Base-by-base conservation (phyloP, 2,329 filamentous ascomycete genomes). In the Ophiostoma fasciatum region DNA sequence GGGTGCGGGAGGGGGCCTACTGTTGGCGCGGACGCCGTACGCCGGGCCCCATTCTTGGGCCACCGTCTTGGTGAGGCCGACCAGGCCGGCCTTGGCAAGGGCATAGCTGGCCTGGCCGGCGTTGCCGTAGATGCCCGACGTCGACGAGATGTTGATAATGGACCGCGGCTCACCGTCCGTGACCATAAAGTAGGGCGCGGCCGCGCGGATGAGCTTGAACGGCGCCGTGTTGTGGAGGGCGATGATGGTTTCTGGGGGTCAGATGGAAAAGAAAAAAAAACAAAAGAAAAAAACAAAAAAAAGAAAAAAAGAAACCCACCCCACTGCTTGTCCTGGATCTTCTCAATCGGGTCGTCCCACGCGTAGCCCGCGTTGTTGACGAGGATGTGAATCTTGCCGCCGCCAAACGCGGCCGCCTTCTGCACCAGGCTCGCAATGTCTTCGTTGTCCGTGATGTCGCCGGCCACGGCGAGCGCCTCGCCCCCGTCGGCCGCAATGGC, bases 91-190 rank as follows among this genome's bases (percentile, higher is more conserved):
- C 36, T 48, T 48, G 21, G 39, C 40, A 0, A 44, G 31, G 11
- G 37, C 35, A 36, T 48, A 48, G 12, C 49, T 50, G 1, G 47
- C 45, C 25, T 45, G 46, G 22, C 44, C 44, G 3, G 49, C 45
- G 31, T 46, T 51, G 9, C 54, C 59, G 23, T 42, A 47, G 15
- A 36, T 31, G 30, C 40, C 42, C 7, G 38, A 38, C 29, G 60
- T 53, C 40, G 54, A 59, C 7, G 56, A 45, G 17, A 56, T 53
- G 47, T 59, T 63, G 32, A 66, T 61, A 33, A 66, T 61, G 43
- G 59, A 60, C 1, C 60, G 1, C 51, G 49, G 9, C 47, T 13
- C 14, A 10, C 21, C 21, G 21, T 22, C 21, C 21, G 6, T 22
- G 21, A 22, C 21, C 21, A 22, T 22, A 10, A 22, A 22, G 21